These are phyloP conservation scores for Amanita thiersii DNA, from an alignment of 768 basidiomycete species.

Conservation along the genomic window DNA sequence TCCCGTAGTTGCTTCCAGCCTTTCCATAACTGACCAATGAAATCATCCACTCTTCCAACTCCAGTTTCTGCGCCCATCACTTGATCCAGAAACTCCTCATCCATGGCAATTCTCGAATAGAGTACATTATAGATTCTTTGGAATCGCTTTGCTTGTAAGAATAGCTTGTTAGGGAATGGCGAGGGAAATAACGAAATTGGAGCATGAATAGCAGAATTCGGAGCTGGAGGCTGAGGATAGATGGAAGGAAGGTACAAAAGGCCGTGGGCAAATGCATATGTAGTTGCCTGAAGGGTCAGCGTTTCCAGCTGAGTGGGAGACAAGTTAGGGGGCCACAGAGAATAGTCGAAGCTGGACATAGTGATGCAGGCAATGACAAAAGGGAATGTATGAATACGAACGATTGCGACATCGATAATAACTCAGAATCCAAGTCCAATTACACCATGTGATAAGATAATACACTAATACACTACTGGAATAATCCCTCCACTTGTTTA, in stretches of 20 bases:
- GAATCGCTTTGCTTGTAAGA: conserved; percentile 53
- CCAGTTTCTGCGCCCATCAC: conserved; percentile 77
- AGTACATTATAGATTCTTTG: conserved; percentile 79
- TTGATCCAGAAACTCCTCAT: conserved; percentile 70
- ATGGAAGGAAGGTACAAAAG: conserved; percentile 71
- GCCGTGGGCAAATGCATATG: conserved; percentile 80
- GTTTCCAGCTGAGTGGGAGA: conserved; percentile 47
- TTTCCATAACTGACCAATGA: conserved; percentile 79
- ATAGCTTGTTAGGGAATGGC: conserved; percentile 71
- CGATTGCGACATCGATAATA: not conserved
- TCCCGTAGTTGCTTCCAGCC: conserved; percentile 76
- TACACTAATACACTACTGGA: not conserved
- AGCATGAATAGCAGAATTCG: conserved; percentile 80
- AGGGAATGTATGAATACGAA: not conserved
- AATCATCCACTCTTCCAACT: conserved; percentile 78
- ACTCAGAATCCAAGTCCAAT: not conserved
- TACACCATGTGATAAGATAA: not conserved
- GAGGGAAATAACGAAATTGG: conserved; percentile 86
- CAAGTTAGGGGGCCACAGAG: conserved; percentile 71
- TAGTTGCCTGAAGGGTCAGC: conserved; percentile 61
- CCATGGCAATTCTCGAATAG: conserved; percentile 77
- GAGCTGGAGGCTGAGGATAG: conserved; percentile 36
- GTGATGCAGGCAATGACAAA: conserved; percentile 1
- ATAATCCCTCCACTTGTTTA: conserved; percentile 8
- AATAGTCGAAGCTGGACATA: conserved; percentile 33